Base-by-base conservation (phyloP, 1,139 yeast species). In the Zygoascus meyerae region DNA sequence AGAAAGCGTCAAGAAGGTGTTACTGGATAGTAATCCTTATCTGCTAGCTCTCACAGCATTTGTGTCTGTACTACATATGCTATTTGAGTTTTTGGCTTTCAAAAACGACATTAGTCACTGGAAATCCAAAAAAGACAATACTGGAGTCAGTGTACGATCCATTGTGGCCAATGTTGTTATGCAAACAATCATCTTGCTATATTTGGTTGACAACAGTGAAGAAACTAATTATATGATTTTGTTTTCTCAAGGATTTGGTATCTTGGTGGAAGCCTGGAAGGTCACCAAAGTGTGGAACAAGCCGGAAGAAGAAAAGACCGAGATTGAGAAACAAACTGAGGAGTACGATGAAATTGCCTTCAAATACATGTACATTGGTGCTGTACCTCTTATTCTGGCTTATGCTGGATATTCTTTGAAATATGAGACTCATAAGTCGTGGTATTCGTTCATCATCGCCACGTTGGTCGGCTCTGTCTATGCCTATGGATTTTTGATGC, bases 221-320 rank as follows among this genome's bases (percentile, higher is more conserved):
- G 65, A 66, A 12, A 68, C 72, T 5, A 66, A 70, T 34, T 64
- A 52, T 48, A 66, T 68, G 70, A 63, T 69, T 35, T 50, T 69
- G 46, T 53, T 62, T 8, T 63, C 70, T 1, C 72, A 69, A 48
- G 71, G 71, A 2, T 47, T 66, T 46, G 71, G 72, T 15, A 68
- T 69, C 34, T 44, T 64, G 14, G 66, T 69, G 7, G 73, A 69
- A 47, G 72, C 71, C 2, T 69, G 73, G 73, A 69, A 69, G 53
- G 65, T 69, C 47, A 67, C 71, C 28, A 69, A 69, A 29, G 62
- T 67, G 10, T 61, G 67, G 3, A 64, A 67, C 41, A 55, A 58
- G 10, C 70, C 69, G 51, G 68, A 68, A 54, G 62, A 63, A 44
- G 61, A 61, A 38, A 56, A 69, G 21, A 56, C 61, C 11, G 72